Percentiles rank a stretch among this genome's conserved stretches.
Conservation (phyloP, 2,329 filamentous ascomycete genomes). For the Chaetomium strumarium region DNA sequence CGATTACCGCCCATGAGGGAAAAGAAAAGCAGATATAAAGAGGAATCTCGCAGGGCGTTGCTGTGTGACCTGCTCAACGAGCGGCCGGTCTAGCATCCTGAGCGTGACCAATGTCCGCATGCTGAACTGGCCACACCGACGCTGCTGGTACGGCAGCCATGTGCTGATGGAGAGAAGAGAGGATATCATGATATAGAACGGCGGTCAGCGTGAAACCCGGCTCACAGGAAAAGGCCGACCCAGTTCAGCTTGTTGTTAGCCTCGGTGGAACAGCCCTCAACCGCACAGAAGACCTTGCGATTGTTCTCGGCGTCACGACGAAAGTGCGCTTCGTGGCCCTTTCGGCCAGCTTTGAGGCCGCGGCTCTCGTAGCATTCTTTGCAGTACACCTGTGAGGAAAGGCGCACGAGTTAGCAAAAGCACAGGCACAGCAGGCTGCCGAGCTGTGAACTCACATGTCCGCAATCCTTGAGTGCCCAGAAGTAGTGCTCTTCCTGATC, state of each 20-base stretch:
- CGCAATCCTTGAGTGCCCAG: slow-evolving; percentile 86
- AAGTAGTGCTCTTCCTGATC: slow-evolving; percentile 70
- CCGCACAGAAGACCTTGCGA: slow-evolving; percentile 45
- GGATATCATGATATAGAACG: background rate
- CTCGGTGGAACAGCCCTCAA: slow-evolving; percentile 51
- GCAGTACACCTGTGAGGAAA: slow-evolving; percentile 54
- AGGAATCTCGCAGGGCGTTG: too few species aligned
- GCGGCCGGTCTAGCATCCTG: too few species aligned
- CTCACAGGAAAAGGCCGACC: slow-evolving; percentile 55
- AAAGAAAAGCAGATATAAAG: too few species aligned
- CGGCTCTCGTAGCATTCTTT: slow-evolving; percentile 55
- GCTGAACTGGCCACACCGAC: background rate
- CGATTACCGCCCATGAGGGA: too few species aligned
- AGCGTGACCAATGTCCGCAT: background rate
- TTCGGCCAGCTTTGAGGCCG: slow-evolving; percentile 40
- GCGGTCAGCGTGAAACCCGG: background rate
- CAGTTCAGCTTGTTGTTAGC: slow-evolving; percentile 50
- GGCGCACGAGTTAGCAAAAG: background rate
- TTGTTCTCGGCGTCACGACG: slow-evolving; percentile 29
- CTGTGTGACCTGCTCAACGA: too few species aligned
- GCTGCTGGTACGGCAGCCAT: background rate
- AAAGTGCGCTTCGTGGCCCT: slow-evolving; percentile 32
- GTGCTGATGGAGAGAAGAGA: background rate
- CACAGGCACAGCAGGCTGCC: background rate
- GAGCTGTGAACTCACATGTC: slow-evolving; percentile 61